A percentile compares a stretch with the other conserved stretches of the same genome.
These are phyloP conservation scores for Colletotrichum tamarilloi DNA, from an alignment of 2,329 filamentous ascomycete genomes.

Conservation along the genomic window DNA sequence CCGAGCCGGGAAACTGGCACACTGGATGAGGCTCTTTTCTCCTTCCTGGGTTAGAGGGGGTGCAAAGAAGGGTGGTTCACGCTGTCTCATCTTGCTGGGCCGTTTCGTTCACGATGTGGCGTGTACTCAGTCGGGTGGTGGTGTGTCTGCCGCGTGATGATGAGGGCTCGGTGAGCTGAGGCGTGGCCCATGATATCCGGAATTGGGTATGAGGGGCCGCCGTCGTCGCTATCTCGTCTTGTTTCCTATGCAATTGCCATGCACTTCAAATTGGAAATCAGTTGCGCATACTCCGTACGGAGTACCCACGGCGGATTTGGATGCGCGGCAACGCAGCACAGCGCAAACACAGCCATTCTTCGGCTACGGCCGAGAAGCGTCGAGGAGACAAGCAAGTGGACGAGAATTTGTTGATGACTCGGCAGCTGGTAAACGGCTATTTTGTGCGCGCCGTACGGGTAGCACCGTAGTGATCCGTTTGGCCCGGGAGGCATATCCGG, in stretches of 20 bases:
- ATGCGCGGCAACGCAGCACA: not conserved
- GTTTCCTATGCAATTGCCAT: not conserved
- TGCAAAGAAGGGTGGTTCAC: not conserved
- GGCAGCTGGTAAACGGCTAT: not conserved
- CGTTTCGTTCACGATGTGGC: not conserved
- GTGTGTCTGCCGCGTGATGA: not conserved
- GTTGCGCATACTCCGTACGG: not conserved
- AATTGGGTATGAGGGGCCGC: not conserved
- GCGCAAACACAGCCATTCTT: not conserved
- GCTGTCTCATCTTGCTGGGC: not conserved
- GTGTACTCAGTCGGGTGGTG: not conserved
- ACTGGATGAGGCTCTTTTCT: not conserved
- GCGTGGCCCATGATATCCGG: not conserved
- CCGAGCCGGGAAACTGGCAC: not conserved
- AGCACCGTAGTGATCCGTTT: not conserved
- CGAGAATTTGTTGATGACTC: not conserved
- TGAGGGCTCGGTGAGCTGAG: constrained; percentile 16
- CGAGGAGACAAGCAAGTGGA: not conserved
- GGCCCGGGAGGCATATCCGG: not conserved
- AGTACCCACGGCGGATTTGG: not conserved
- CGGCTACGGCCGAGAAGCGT: not conserved
- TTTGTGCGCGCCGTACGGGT: not conserved
- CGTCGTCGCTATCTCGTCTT: not conserved
- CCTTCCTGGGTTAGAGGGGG: not conserved
- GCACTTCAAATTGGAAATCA: not conserved